Percentiles rank a stretch among this genome's conserved stretches.
Conservation (phyloP, 1,139 yeast species). For the Spencermartinsiella ligniputridi region DNA sequence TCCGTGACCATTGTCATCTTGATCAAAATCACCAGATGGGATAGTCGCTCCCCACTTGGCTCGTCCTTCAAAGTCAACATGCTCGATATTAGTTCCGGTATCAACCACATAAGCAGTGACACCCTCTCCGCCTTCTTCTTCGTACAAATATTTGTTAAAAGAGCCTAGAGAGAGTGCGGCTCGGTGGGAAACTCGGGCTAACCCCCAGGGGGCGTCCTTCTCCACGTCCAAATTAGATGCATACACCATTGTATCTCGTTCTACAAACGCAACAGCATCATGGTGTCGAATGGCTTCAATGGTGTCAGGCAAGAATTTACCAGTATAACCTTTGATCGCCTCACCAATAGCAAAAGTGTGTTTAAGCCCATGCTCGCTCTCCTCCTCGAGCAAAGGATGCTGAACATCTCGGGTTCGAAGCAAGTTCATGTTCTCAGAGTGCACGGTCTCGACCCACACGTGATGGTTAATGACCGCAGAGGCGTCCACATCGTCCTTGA, state of each 20-base stretch:
- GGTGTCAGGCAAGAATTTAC: conserved; percentile 67
- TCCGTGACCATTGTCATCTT: conserved; percentile 94
- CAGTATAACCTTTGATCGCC: conserved; percentile 42
- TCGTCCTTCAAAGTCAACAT: conserved; percentile 84
- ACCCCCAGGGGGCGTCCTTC: conserved; percentile 94
- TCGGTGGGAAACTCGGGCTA: conserved; percentile 91
- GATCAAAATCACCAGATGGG: conserved; percentile 75
- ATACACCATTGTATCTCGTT: conserved; percentile 68
- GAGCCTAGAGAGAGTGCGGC: conserved; percentile 68
- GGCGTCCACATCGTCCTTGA: conserved; percentile 55
- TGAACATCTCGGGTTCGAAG: conserved; percentile 31
- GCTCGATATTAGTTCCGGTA: conserved; percentile 82
- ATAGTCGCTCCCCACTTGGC: conserved; percentile 93
- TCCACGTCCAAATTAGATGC: conserved; percentile 54
- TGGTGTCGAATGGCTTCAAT: conserved; percentile 64
- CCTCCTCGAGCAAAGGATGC: conserved; percentile 42
- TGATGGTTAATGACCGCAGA: conserved; percentile 58
- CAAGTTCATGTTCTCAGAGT: conserved; percentile 35
- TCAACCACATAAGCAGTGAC: conserved; percentile 90
- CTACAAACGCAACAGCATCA: conserved; percentile 72
- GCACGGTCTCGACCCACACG: conserved; percentile 53
- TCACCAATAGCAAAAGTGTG: conserved; percentile 60
- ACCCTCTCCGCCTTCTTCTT: conserved; percentile 82
- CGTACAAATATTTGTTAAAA: conserved; percentile 82
- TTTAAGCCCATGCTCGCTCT: conserved; percentile 53